Conservation (phyloP, 2,329 filamentous ascomycete genomes). For the Colletotrichum zoysiae region DNA sequence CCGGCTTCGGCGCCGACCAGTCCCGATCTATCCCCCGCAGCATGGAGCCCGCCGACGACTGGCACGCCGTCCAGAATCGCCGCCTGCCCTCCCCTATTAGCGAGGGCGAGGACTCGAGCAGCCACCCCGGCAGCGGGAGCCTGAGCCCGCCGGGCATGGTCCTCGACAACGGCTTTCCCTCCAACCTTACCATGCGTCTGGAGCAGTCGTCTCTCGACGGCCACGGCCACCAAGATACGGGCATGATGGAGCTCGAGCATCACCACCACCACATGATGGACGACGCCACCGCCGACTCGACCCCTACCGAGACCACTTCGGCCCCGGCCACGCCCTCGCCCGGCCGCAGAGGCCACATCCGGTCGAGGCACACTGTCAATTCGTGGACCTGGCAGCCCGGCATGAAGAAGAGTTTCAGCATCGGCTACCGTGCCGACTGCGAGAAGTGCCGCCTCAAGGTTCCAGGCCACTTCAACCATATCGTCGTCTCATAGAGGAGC, state of each 20-base stretch:
- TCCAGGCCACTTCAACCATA: slow-evolving; percentile 85
- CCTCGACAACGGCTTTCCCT: slow-evolving; percentile 51
- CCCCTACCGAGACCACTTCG: slow-evolving; percentile 45
- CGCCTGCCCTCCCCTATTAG: slow-evolving; percentile 72
- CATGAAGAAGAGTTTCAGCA: slow-evolving; percentile 79
- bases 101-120: slow-evolving; percentile 61
- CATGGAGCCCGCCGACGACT: slow-evolving; percentile 59
- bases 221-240: slow-evolving; percentile 42
- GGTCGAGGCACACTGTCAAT: slow-evolving; percentile 71
- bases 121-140: slow-evolving; percentile 45
- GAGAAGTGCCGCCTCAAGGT: slow-evolving; percentile 82
- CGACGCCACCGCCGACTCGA: slow-evolving; percentile 22
- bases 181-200: slow-evolving; percentile 51
- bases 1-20: slow-evolving; percentile 51
- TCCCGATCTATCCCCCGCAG: slow-evolving; percentile 63
- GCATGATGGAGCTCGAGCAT: slow-evolving; percentile 52
- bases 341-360: slow-evolving; percentile 66
- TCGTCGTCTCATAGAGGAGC: slow-evolving; percentile 71
- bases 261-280: slow-evolving; percentile 12
- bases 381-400: slow-evolving; percentile 72
- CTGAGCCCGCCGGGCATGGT: slow-evolving; percentile 52
- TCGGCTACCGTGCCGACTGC: slow-evolving; percentile 83
- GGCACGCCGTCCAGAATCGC: slow-evolving; percentile 66
- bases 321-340: slow-evolving; percentile 56
- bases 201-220: slow-evolving; percentile 45